phyloP scores from a whole-genome alignment of 352 stramenopile genomes.

The Peronospora farinosa region DNA sequence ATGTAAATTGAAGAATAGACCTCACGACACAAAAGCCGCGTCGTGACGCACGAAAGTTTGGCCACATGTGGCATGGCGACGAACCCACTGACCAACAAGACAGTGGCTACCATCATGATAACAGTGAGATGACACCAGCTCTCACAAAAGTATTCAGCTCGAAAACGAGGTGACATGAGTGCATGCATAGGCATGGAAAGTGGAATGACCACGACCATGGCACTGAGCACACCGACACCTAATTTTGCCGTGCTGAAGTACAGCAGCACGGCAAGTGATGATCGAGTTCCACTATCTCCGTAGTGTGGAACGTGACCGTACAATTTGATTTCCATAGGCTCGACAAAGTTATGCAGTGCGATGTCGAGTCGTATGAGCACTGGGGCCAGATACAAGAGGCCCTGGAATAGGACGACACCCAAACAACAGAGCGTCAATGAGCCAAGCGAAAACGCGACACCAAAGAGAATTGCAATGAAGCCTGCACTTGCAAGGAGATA shows the following conservation, averaged over 20 bases:
- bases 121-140: constrained; percentile 21
- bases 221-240: constrained; percentile 31
- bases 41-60: constrained; percentile 39
- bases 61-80: constrained; percentile 46
- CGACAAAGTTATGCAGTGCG: constrained; percentile 56
- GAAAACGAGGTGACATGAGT: constrained; percentile 29
- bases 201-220: constrained; percentile 31
- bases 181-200: constrained; percentile 40
- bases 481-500: constrained; percentile 37
- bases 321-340: constrained; percentile 30
- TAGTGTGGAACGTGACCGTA: constrained; percentile 30
- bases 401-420: constrained; percentile 55
- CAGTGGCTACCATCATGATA: constrained; percentile 21
- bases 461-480: constrained; percentile 50
- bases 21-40: constrained; percentile 45
- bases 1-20: constrained; percentile 32
- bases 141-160: constrained; percentile 27
- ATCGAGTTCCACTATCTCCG: constrained; percentile 19
- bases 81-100: constrained; percentile 28
- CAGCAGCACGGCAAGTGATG: constrained; percentile 35
- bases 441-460: constrained; percentile 39
- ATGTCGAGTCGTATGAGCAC: constrained; percentile 50
- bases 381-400: constrained; percentile 49
- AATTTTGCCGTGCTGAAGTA: constrained; percentile 45
- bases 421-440: constrained; percentile 63